phyloP scores from a whole-genome alignment of 495 filamentous ascomycete genomes.

The Entonaema liquescens region DNA sequence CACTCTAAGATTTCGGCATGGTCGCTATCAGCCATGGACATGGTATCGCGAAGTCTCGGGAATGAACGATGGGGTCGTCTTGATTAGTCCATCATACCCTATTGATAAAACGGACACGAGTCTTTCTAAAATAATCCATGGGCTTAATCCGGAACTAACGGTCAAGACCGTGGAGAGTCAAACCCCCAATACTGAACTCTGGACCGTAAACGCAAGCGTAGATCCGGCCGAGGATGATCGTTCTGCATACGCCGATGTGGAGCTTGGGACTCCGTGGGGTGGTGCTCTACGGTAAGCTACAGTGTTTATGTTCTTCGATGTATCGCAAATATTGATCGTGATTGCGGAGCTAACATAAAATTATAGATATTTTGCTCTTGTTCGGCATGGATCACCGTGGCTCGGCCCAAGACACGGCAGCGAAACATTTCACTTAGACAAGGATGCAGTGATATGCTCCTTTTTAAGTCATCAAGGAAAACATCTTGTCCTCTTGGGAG shows the following conservation, averaged over 20 bases:
- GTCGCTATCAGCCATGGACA: constrained; percentile 66
- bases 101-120: constrained; percentile 47
- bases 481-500: constrained; percentile 81
- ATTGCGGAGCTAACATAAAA: constrained; percentile 29
- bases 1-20: constrained; percentile 76
- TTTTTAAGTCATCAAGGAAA: constrained; percentile 79
- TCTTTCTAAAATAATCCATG: constrained; percentile 67
- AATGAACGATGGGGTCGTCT: constrained; percentile 68
- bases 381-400: constrained; percentile 85
- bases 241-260: constrained; percentile 64
- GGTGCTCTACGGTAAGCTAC: constrained; percentile 53
- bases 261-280: constrained; percentile 71
- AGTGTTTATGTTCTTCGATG: background rate
- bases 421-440: constrained; percentile 67
- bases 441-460: constrained; percentile 82
- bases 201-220: constrained; percentile 69
- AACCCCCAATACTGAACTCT: constrained; percentile 74
- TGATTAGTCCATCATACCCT: constrained; percentile 52
- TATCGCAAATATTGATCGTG: background rate
- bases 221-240: constrained; percentile 60
- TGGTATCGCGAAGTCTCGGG: constrained; percentile 76
- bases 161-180: constrained; percentile 68
- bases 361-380: constrained; percentile 76
- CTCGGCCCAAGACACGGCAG: constrained; percentile 86
- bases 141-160: constrained; percentile 64